Base-by-base conservation (phyloP, 345 rosid genomes). In the Acer yangbiense region DNA sequence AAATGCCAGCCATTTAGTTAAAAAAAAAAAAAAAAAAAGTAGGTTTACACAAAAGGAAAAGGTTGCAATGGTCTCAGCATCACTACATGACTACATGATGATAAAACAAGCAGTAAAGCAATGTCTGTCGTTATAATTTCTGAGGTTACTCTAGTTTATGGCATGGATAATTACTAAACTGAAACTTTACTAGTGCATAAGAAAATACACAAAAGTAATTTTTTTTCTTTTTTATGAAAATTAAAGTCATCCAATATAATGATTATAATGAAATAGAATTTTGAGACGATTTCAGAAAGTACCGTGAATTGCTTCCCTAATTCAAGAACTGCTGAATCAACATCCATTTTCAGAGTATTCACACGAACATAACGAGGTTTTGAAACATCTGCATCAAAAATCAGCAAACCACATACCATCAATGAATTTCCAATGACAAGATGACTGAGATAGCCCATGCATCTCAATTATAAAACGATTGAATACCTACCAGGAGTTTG, bases 361-460 rank as follows among this genome's bases (percentile, higher is more conserved):
- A 95, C 97, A 71, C 99, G 94, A 82, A 91, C 93, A 69, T 88
- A 90, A 48, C 97, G 90, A 65, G 96, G 97, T 80, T 87, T 92
- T 44, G 81, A 41, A 76, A 82, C 76, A 85, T 88, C 98, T 95
- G 87, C 85, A 80, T 68, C 69, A 83, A 64, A 43, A 75, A 77
- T 58, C 25, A 65, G 11, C 65, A 76, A 74, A 75, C 67, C 71
- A 74, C 68, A 46, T 21, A 27, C 17, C 54, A 44, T 58, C 29
- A 77, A 69, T 2, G 13, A 20, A 46, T 32, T 39, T 39, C 62
- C 1, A 68, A 62, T 62, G 32, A 68, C 20, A 18, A 62, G 54
- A n/a, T 20, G 9, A 70, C 23, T 1, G 16, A 8, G 43, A 23
- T 21, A 75, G 39, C 35, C 21, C 54, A 66, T 54, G 64, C 39